phyloP scores from a whole-genome alignment of 2,329 filamentous ascomycete species.

The Truncatella angustata region DNA sequence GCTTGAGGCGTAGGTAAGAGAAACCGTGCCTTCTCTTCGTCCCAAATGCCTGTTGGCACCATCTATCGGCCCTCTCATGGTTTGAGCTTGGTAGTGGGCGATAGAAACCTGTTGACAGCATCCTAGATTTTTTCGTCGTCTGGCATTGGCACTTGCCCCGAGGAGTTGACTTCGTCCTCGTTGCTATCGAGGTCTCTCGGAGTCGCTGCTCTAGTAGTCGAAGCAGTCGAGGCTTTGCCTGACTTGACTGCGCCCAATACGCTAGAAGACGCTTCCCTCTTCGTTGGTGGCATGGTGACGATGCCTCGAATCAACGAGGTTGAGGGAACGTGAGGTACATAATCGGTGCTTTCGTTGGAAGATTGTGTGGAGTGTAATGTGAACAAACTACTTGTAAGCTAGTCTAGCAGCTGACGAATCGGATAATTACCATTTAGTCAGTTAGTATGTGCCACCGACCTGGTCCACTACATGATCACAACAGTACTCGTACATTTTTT shows the following conservation, averaged over 20 bases:
- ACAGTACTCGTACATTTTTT: too few species aligned
- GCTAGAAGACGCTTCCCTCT: slow-evolving; percentile 64
- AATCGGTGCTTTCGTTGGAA: neutral
- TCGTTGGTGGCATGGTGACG: slow-evolving; percentile 62
- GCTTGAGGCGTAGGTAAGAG: too few species aligned
- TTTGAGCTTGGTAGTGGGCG: slow-evolving; percentile 47
- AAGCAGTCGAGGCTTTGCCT: slow-evolving; percentile 54
- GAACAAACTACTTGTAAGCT: too few species aligned
- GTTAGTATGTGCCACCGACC: too few species aligned
- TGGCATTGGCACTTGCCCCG: slow-evolving; percentile 47
- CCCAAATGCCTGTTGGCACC: slow-evolving; percentile 47
- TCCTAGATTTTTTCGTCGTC: slow-evolving; percentile 55
- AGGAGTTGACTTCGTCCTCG: slow-evolving; percentile 41
- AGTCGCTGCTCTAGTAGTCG: slow-evolving; percentile 60
- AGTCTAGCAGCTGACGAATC: too few species aligned
- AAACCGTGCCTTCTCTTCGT: slow-evolving; percentile 53
- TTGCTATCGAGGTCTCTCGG: slow-evolving; percentile 56
- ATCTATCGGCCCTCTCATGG: slow-evolving; percentile 34
- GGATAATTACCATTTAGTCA: too few species aligned
- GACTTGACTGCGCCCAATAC: slow-evolving; percentile 50
- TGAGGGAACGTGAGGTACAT: neutral
- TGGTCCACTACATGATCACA: too few species aligned
- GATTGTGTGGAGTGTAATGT: neutral
- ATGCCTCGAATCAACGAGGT: neutral
- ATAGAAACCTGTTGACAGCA: slow-evolving; percentile 60